These are phyloP conservation scores for Helminthosporium solani DNA, from an alignment of 2,329 filamentous ascomycete genomes.

Conservation along the genomic window DNA sequence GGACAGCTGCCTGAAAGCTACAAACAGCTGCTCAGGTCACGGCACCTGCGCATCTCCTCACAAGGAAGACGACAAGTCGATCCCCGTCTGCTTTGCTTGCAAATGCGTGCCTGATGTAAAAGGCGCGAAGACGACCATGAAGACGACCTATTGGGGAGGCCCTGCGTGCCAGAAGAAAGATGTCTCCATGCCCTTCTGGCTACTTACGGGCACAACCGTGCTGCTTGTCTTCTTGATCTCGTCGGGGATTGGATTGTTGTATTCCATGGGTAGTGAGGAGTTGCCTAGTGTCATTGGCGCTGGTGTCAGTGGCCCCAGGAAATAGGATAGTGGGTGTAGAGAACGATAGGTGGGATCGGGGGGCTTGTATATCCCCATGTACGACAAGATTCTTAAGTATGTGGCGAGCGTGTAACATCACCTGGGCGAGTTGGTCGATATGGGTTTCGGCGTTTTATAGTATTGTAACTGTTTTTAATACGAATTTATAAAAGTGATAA, in stretches of 20 bases:
- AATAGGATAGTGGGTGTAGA: slow-evolving; percentile 28
- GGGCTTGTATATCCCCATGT: slow-evolving; percentile 36
- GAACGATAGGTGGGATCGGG: slow-evolving; percentile 1
- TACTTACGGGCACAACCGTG: slow-evolving; percentile 75
- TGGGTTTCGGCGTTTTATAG: slow-evolving; percentile 36
- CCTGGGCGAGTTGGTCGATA: slow-evolving; percentile 17
- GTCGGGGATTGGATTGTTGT: slow-evolving; percentile 75
- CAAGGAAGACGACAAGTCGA: slow-evolving; percentile 30
- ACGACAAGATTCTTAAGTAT: slow-evolving; percentile 20
- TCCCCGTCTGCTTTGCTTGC: slow-evolving; percentile 71
- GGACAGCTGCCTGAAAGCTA: slow-evolving; percentile 67
- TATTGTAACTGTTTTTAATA: slow-evolving; percentile 28
- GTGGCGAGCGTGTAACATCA: slow-evolving; percentile 26
- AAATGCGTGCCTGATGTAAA: slow-evolving; percentile 64
- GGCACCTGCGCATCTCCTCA: slow-evolving; percentile 73
- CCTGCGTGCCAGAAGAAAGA: slow-evolving; percentile 88
- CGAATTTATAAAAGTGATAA: slow-evolving; percentile 12
- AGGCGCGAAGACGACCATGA: slow-evolving; percentile 49
- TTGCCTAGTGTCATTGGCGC: slow-evolving; percentile 95
- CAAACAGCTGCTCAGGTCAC: slow-evolving; percentile 79
- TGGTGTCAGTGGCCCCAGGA: slow-evolving; percentile 70
- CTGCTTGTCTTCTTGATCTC: slow-evolving; percentile 66
- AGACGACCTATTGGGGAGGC: slow-evolving; percentile 78
- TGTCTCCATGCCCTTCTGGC: slow-evolving; percentile 83
- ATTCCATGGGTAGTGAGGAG: slow-evolving; percentile 80